These are phyloP conservation scores for Rhodotorula sp. DNA, from an alignment of 1,284 basidiomycete species.

Conservation along the genomic window DNA sequence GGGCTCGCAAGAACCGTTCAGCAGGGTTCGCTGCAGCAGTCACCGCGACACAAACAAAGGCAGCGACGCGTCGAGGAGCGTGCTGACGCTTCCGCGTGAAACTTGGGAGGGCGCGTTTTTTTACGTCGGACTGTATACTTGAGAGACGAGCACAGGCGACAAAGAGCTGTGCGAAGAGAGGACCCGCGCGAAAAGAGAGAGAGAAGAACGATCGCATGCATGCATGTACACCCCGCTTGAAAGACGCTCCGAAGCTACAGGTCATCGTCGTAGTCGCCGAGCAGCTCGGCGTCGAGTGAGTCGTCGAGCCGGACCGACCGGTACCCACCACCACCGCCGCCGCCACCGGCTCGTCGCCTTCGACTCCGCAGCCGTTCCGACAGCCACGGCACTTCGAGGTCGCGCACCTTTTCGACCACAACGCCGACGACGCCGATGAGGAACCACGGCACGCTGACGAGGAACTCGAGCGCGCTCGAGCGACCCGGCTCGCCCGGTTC, in stretches of 20 bases:
- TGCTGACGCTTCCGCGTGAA: neutral
- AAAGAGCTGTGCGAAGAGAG: too few relatives aligned
- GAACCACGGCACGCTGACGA: slow-evolving; percentile 34
- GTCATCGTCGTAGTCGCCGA: slow-evolving; percentile 18
- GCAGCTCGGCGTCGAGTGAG: slow-evolving; percentile 28
- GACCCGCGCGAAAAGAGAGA: too few relatives aligned
- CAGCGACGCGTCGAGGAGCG: slow-evolving; percentile 2
- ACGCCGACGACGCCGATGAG: slow-evolving; percentile 29
- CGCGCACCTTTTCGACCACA: slow-evolving; percentile 18
- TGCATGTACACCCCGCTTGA: neutral
- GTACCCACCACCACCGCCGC: slow-evolving; percentile 8
- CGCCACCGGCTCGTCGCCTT: slow-evolving; percentile 1
- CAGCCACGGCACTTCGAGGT: slow-evolving; percentile 30
- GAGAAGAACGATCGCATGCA: neutral
- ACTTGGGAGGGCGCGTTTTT: neutral
- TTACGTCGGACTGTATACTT: too few relatives aligned
- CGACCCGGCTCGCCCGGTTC: slow-evolving; percentile 35
- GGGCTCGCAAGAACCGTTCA: too few relatives aligned
- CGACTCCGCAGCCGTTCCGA: slow-evolving; percentile 17
- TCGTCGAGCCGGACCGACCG: slow-evolving; percentile 24
- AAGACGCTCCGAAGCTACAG: neutral
- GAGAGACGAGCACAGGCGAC: too few relatives aligned
- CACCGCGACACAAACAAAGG: neutral
- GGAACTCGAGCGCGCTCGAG: slow-evolving; percentile 22
- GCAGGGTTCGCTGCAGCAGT: neutral